A percentile compares a stretch with the other conserved stretches of the same genome.
Conservation (phyloP, 208 protist genomes). For the Leishmania major region DNA sequence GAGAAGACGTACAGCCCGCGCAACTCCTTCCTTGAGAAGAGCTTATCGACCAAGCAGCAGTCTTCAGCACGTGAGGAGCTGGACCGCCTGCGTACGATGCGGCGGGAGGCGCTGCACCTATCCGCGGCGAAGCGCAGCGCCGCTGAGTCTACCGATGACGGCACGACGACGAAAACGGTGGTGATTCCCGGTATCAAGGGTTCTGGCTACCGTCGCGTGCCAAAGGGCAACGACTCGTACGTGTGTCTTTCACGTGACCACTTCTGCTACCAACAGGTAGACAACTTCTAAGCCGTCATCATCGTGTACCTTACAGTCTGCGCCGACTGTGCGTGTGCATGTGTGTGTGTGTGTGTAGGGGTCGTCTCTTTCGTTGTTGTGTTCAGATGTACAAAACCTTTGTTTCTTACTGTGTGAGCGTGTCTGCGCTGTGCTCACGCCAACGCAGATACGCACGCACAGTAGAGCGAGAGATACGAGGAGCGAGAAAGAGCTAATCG, state of each 20-base stretch:
- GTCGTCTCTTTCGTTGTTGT: not conserved
- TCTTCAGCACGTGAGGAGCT: conserved; percentile 50
- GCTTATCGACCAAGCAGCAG: not conserved
- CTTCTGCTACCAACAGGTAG: conserved; percentile 61
- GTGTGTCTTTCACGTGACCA: conserved; percentile 72
- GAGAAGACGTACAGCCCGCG: conserved; percentile 57
- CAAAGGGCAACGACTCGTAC: conserved; percentile 53
- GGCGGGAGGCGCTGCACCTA: conserved; percentile 34
- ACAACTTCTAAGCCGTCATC: conserved; percentile 47
- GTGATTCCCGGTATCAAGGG: conserved; percentile 62
- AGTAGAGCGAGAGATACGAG: not conserved
- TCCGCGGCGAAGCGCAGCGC: conserved; percentile 10
- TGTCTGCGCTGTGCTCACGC: not conserved
- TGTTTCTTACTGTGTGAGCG: not conserved
- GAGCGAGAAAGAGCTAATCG: not conserved
- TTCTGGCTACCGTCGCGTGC: conserved; percentile 56
- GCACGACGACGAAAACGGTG: conserved; percentile 15
- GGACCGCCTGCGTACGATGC: conserved; percentile 51
- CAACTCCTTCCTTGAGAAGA: conserved; percentile 28
- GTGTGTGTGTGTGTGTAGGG: not conserved
- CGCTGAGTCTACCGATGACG: not conserved
- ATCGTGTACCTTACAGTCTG: conserved; percentile 13
- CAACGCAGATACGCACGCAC: not conserved
- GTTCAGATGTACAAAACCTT: not conserved
- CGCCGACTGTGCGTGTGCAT: conserved; percentile 6